These are phyloP conservation scores for Hirsutella thompsonii DNA, from an alignment of 2,329 filamentous ascomycete species.

Conservation along the genomic window DNA sequence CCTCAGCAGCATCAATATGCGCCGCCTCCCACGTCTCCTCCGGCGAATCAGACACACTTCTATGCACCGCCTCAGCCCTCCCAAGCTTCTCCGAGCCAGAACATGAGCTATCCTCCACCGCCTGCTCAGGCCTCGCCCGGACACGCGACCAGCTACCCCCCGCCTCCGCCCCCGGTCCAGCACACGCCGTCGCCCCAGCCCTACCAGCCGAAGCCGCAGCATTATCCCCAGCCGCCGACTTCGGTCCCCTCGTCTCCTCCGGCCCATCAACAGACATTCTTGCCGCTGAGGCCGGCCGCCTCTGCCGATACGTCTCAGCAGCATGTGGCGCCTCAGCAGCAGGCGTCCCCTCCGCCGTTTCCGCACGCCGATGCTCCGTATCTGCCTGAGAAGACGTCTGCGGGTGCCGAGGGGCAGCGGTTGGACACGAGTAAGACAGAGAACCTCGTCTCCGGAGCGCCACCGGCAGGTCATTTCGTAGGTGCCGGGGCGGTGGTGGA, in stretches of 20 bases:
- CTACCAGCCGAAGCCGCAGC: conserved; percentile 4
- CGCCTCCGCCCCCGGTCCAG: conserved; percentile 15
- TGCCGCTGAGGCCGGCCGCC: conserved; percentile 13
- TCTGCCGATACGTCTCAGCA: conserved; percentile 6
- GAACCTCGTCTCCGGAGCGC: conserved; percentile 25
- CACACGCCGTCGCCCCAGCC: conserved; percentile 18
- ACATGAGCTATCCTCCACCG: conserved; percentile 5
- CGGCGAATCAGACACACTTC: conserved; percentile 30
- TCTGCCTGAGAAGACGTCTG: conserved; percentile 16
- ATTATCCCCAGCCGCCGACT: conserved; percentile 6
- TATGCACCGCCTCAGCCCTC: conserved; percentile 27
- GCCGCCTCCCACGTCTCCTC: conserved; percentile 32
- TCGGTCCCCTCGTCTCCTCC: conserved; percentile 6
- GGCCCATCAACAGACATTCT: conserved; percentile 5
- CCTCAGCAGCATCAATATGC: conserved; percentile 27
- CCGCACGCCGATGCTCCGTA: conserved; percentile 10
- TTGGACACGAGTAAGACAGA: conserved; percentile 11
- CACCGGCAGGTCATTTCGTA: conserved; percentile 41
- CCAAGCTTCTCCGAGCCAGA: conserved; percentile 16
- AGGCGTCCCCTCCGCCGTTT: conserved; percentile 13
- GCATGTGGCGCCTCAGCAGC: conserved; percentile 6
- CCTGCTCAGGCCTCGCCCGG: conserved; percentile 10
- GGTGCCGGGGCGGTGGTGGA: conserved; percentile 54
- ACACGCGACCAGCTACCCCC: conserved; percentile 12
- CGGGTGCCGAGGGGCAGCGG: conserved; percentile 10